Conservation (phyloP, 208 protist species). For the Strigomonas galati region DNA sequence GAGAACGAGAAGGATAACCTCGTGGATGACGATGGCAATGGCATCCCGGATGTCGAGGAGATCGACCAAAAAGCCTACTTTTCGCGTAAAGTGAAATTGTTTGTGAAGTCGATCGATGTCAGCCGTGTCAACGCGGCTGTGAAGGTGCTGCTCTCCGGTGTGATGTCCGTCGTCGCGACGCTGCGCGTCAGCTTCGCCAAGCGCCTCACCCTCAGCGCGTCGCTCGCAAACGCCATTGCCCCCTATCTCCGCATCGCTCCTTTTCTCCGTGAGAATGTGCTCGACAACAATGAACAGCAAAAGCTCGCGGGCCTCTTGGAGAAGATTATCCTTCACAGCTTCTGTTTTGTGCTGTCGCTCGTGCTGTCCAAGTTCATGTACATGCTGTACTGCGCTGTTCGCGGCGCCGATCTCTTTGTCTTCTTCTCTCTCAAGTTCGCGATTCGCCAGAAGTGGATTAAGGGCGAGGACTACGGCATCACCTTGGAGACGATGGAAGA, state of each 20-base stretch:
- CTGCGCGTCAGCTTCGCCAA: constrained; percentile 54
- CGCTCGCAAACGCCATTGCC: constrained; percentile 43
- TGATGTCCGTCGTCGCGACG: constrained; percentile 60
- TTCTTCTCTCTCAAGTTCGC: constrained; percentile 31
- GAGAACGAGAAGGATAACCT: constrained; percentile 54
- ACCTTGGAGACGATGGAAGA: constrained; percentile 23
- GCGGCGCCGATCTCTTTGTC: constrained; percentile 58
- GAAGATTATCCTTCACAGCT: constrained; percentile 24
- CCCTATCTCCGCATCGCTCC: constrained; percentile 42
- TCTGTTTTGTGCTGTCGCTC: constrained; percentile 38
- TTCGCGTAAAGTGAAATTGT: constrained; percentile 47
- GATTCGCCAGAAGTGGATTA: constrained; percentile 34
- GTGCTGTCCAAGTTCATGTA: constrained; percentile 33
- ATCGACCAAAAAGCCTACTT: constrained; percentile 29
- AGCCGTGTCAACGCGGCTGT: constrained; percentile 37
- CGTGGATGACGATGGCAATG: constrained; percentile 41
- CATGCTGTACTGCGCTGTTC: constrained; percentile 56
- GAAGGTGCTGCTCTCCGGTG: constrained; percentile 32
- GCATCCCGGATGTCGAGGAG: constrained; percentile 47
- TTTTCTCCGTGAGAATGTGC: constrained; percentile 30
- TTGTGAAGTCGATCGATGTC: constrained; percentile 61
- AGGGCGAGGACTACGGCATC: constrained; percentile 22
- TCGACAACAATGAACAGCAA: neutral
- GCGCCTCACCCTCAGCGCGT: constrained; percentile 52
- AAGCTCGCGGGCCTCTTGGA: constrained; percentile 24